Conservation (phyloP, 257 asterid genomes). For the Euphrasia confusa region DNA sequence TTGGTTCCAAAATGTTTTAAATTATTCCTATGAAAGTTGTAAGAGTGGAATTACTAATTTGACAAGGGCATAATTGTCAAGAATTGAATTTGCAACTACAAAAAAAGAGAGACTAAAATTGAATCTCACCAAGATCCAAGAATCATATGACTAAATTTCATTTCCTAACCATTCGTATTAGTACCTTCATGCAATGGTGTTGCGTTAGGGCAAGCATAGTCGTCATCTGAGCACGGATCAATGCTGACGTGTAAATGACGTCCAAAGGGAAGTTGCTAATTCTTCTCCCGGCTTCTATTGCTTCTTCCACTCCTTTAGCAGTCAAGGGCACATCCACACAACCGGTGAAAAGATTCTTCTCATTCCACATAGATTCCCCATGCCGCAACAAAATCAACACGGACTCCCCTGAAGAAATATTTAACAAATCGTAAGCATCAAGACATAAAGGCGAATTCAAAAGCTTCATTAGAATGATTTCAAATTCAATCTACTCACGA, state of each 20-base stretch:
- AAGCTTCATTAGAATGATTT: slow-evolving; percentile 15
- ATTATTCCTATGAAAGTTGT: no score
- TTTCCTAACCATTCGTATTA: neutral
- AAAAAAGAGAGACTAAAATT: neutral
- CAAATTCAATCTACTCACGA: slow-evolving; percentile 37
- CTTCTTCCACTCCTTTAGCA: slow-evolving; percentile 72
- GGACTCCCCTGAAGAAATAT: slow-evolving; percentile 50
- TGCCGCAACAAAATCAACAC: slow-evolving; percentile 72
- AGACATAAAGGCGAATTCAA: neutral
- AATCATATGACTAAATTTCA: neutral
- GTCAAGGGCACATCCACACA: slow-evolving; percentile 94
- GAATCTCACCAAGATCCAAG: neutral
- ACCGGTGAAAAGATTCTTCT: slow-evolving; percentile 88
- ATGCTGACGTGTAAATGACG: slow-evolving; percentile 69
- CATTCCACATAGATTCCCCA: slow-evolving; percentile 98
- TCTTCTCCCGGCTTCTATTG: slow-evolving; percentile 90
- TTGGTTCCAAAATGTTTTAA: no score
- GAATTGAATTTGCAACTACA: neutral
- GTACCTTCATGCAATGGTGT: slow-evolving; percentile 76
- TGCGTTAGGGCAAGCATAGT: slow-evolving; percentile 90
- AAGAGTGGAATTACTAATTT: no score
- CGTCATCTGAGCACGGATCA: slow-evolving; percentile 92
- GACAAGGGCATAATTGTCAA: no score
- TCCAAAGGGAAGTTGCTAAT: slow-evolving; percentile 73
- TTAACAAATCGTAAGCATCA: slow-evolving; percentile 2